Conservation (phyloP, 495 filamentous ascomycete species). For the Talaromyces wortmannii region DNA sequence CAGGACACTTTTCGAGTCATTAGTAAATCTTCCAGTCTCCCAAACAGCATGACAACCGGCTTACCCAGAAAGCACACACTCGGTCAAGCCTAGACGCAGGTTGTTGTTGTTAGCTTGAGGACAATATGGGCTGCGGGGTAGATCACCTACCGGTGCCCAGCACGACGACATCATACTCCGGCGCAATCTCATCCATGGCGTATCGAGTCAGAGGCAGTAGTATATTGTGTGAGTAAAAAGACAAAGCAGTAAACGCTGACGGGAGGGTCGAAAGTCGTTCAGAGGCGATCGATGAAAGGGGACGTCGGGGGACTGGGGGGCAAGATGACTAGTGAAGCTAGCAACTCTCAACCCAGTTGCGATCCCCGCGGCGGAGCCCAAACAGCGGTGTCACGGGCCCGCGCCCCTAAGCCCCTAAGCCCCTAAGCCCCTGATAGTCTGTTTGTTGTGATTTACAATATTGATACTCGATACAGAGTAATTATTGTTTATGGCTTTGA, state of each 20-base stretch:
- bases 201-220: not conserved
- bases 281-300: not conserved
- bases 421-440: not conserved
- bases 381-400: not conserved
- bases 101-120: slow-evolving; percentile 26
- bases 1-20: slow-evolving; percentile 57
- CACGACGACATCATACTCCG: slow-evolving; percentile 97
- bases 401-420: not conserved
- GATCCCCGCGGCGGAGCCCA: not conserved
- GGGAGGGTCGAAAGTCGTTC: not conserved
- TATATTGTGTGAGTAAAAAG: slow-evolving; percentile 4
- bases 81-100: slow-evolving; percentile 70
- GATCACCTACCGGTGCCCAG: slow-evolving; percentile 78
- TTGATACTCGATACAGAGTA: no score
- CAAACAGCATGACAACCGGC: slow-evolving; percentile 6
- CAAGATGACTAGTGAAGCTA: not conserved
- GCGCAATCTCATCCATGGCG: slow-evolving; percentile 91
- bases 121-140: slow-evolving; percentile 30
- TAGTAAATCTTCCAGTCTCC: not conserved
- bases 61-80: slow-evolving; percentile 97
- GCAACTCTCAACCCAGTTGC: not conserved
- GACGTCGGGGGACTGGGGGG: not conserved
- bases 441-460: no score
- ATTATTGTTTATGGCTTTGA: no score
- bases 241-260: slow-evolving; percentile 1